Conservation (phyloP, 352 stramenopile species). For the Phytophthora idaei region DNA sequence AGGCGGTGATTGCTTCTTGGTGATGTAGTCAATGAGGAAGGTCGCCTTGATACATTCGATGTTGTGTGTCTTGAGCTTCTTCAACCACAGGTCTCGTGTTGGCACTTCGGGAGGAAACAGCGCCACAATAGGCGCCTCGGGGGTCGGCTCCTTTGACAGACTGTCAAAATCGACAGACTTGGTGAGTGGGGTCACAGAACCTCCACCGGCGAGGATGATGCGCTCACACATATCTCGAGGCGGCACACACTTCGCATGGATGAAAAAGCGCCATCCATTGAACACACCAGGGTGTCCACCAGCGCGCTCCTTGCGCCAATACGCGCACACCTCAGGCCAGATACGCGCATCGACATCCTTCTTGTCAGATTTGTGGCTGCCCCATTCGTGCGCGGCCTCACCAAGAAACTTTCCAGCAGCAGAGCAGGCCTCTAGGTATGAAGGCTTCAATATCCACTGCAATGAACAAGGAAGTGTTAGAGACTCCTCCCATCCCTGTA, state of each 20-base stretch:
- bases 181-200: conserved; percentile 60
- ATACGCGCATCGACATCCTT: conserved; percentile 79
- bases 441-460: conserved; percentile 88
- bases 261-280: conserved; percentile 69
- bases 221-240: conserved; percentile 85
- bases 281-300: conserved; percentile 61
- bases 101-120: conserved; percentile 61
- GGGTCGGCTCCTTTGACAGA: conserved; percentile 39
- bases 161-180: conserved; percentile 57
- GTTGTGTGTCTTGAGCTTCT: conserved; percentile 67
- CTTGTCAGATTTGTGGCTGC: conserved; percentile 50
- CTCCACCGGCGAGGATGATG: conserved; percentile 63
- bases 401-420: conserved; percentile 71
- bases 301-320: conserved; percentile 70
- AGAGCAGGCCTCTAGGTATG: conserved; percentile 77
- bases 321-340: conserved; percentile 61
- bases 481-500: not conserved
- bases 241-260: conserved; percentile 76
- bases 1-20: conserved; percentile 73
- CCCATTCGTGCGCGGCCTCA: conserved; percentile 79
- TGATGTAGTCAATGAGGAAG: conserved; percentile 88
- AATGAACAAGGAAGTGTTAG: conserved; percentile 8
- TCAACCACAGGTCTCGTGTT: conserved; percentile 69
- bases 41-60: conserved; percentile 77
- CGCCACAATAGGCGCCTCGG: conserved; percentile 58